phyloP scores from a whole-genome alignment of 1,284 basidiomycete species.

The Apiotrichum gamsii region DNA sequence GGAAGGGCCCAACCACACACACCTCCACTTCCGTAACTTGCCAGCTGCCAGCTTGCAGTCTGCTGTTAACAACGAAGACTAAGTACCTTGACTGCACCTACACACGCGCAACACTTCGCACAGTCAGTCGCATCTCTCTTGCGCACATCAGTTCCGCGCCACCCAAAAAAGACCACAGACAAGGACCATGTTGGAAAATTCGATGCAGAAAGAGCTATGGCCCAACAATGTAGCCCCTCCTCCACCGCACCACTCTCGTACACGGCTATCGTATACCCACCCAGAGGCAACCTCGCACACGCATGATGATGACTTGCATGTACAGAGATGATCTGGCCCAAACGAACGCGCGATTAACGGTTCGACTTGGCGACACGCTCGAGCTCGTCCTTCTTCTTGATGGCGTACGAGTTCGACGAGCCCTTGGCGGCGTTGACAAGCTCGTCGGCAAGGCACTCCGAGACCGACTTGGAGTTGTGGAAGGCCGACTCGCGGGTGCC shows the following conservation, averaged over 20 bases:
- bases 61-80: no score
- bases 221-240: conserved; percentile 12
- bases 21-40: no score
- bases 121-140: no score
- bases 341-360: conserved; percentile 62
- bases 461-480: conserved; percentile 99
- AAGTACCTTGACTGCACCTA: no score
- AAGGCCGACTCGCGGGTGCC: conserved; percentile 99
- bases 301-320: neutral
- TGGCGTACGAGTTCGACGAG: conserved; percentile 99
- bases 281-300: neutral
- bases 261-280: conserved; percentile 15
- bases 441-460: conserved; percentile 98
- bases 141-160: no score
- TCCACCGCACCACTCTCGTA: conserved; percentile 22
- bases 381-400: conserved; percentile 67
- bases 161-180: no score
- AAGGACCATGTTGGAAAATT: conserved; percentile 16
- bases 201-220: conserved; percentile 23
- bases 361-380: conserved; percentile 99
- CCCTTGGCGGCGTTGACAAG: conserved; percentile 99
- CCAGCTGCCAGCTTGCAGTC: no score
- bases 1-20: no score
- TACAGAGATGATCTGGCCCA: neutral
- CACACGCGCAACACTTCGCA: no score